phyloP scores from a whole-genome alignment of 345 rosid species.

The Odontarrhena argentea region DNA sequence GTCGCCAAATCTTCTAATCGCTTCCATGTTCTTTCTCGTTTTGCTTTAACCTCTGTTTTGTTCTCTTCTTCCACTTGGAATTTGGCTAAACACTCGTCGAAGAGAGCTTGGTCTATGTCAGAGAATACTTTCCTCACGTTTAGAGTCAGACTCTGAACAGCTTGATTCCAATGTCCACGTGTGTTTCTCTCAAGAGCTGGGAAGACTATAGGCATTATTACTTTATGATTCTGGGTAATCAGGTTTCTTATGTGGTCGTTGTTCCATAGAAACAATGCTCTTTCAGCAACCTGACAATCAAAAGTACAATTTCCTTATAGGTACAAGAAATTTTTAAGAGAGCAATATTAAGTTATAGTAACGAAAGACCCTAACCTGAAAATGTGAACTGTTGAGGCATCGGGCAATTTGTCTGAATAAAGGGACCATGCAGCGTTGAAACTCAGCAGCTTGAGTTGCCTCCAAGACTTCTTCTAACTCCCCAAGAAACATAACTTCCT shows the following conservation, averaged over 20 bases:
- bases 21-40: constrained; percentile 65
- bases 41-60: constrained; percentile 52
- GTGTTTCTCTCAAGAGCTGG: constrained; percentile 66
- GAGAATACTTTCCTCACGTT: constrained; percentile 63
- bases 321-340: background rate
- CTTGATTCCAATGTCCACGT: constrained; percentile 66
- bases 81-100: constrained; percentile 69
- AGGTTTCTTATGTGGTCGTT: constrained; percentile 64
- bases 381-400: constrained; percentile 82
- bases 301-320: constrained; percentile 1
- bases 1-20: constrained; percentile 65
- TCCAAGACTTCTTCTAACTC: constrained; percentile 91
- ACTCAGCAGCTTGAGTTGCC: constrained; percentile 82
- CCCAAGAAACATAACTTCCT: constrained; percentile 85
- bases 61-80: constrained; percentile 60
- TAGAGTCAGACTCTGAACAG: constrained; percentile 61
- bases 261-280: constrained; percentile 70
- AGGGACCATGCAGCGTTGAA: constrained; percentile 88
- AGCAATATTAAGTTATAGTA: background rate
- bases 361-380: constrained; percentile 58
- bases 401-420: constrained; percentile 67
- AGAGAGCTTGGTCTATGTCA: constrained; percentile 58
- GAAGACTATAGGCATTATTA: constrained; percentile 62
- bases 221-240: constrained; percentile 51
- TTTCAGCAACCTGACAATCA: constrained; percentile 57